Evolutionary conservation across 257 asterid species (phyloP).

Genomic region (Solanum etuberosum): DNA sequence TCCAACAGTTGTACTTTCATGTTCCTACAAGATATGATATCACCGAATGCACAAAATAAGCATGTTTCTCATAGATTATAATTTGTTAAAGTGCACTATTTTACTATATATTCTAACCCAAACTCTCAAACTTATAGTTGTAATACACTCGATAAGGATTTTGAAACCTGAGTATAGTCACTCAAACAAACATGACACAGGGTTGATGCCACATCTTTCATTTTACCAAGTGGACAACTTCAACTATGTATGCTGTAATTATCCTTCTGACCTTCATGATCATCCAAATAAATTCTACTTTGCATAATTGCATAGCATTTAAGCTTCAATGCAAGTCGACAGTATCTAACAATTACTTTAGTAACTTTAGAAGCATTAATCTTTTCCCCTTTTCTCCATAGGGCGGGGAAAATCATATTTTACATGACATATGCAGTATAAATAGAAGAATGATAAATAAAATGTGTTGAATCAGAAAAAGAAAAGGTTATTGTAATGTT

Average conservation of each 20-base stretch:
- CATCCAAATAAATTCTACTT: background rate
- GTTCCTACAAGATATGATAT: slow-evolving; percentile 42
- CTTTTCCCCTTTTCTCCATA: background rate
- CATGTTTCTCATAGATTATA: background rate
- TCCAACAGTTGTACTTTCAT: slow-evolving; percentile 93
- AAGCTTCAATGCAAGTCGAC: background rate
- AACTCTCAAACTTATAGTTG: background rate
- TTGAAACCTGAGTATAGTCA: background rate
- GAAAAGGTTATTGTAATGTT: background rate
- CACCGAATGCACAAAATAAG: background rate
- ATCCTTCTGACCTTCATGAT: background rate
- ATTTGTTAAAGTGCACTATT: background rate
- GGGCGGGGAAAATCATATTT: background rate
- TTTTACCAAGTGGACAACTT: background rate
- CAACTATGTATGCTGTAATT: background rate
- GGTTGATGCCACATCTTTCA: background rate
- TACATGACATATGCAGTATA: background rate
- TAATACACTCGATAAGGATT: background rate
- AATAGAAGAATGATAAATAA: background rate
- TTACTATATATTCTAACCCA: background rate
- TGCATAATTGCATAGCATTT: background rate
- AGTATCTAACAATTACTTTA: background rate
- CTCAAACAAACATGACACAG: background rate
- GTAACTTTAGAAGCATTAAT: background rate
- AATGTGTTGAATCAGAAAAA: background rate